Base-by-base conservation (phyloP, 805 yeast species). In the Jamesozyma spencerorum region DNA sequence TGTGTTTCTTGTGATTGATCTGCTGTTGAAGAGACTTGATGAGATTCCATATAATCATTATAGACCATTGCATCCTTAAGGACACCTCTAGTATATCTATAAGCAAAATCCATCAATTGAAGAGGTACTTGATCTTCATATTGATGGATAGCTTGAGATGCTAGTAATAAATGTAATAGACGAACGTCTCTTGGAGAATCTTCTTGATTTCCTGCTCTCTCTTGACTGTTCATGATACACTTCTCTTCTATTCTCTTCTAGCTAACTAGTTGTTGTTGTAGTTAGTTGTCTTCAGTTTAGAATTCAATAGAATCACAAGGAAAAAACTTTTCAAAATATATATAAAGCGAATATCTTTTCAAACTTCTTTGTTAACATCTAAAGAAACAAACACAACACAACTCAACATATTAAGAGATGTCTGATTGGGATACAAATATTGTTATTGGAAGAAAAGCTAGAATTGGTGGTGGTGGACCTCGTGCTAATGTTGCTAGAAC, bases 51-150 rank as follows among this genome's bases (percentile, higher is more conserved):
- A 54, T 92, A 95, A 58, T 92, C 98, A 46, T 79, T 81, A 62
- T 88, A 92, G 2, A 83, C 69, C 39, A 85, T 73, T 0, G 98
- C 97, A 60, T 94, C 98, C 53, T 83, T 84, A 43, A 94, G 64
- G 3, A 92, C 82, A 4, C 87, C 81, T 18, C 81, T 71, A 4
- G 98, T 86, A 68, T 92, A 92, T 47, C 80, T 63, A 63, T 85
- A 81, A 12, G 98, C 97, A 67, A 92, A 92, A 60, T 92, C 98
- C 95, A 94, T 86, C 43, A 92, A 69, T 60, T 92, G 97, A 18
- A 94, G 62, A 0, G 97, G 96, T 3, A 92, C 97, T 43, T 87
- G 94, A 56, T 92, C 97, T 59, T 92, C 95, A 63, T 90, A 92
- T 44, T 82, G 77, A 42, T 82, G 85, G 20, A 92, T 84, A 1